Base-by-base conservation (phyloP, 495 filamentous ascomycete species). In the Cercophora newfieldiana region DNA sequence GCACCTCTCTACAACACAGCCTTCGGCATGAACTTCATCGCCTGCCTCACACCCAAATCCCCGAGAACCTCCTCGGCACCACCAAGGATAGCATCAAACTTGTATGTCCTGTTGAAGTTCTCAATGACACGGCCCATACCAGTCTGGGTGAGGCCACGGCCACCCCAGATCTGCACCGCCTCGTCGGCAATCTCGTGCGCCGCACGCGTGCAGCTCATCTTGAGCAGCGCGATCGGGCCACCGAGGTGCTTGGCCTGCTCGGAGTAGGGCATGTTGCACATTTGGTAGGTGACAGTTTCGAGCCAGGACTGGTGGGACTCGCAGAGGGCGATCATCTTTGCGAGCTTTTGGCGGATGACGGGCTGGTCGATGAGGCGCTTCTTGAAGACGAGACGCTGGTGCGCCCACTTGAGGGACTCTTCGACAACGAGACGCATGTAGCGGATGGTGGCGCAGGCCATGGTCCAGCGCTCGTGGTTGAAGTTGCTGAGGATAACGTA, bases 401-500 rank as follows among this genome's bases (percentile, higher is more conserved):
- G 92, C 64, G 88, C 85, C 91, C 92, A 96, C 74, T 95, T 95
- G 65, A 96, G 79, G 70, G 89, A 94, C 72, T 96, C 92, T 70
- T 95, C 91, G 3, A 92, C 89, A 0, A 95, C 83, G 0, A 87
- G 82, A 64, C 90, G 85, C 55, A 82, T 87, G 76, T 82, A 80
- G 25, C 90, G 88, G 66, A 89, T 84, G 0, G 89, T 86, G 48
- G 78, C 89, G 70, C 79, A 82, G 47, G 78, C 70, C 88, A 91
- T 90, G 80, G 85, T 88, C 83, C 86, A 90, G 7, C 89, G 85
- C 79, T 90, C 89, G 78, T 92, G 90, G 82, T 92, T 92, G 82
- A 94, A 93, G 79, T 94, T 94, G 78, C 82, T 86, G 74, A 94
- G 90, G 76, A 95, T 92, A n/a, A 95, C 91, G 56, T 88, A 85